Conservation (phyloP, 768 basidiomycete genomes). For the Trametes cubensis region DNA sequence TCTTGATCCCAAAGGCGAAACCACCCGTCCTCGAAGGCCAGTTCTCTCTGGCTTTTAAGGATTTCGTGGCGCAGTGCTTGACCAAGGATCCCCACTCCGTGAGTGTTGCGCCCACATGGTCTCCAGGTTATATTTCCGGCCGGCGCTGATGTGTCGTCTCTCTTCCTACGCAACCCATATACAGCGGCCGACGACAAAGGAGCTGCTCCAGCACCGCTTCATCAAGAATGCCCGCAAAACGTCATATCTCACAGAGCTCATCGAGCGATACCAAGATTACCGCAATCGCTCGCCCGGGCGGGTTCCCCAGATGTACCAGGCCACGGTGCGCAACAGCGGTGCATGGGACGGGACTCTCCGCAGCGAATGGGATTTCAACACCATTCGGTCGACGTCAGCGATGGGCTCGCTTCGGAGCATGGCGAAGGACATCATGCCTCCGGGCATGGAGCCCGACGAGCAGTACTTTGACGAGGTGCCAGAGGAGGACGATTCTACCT, state of each 20-base stretch:
- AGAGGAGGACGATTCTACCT: slow-evolving; percentile 42
- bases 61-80: slow-evolving; percentile 87
- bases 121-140: neutral
- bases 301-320: slow-evolving; percentile 51
- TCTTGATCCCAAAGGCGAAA: slow-evolving; percentile 96
- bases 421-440: slow-evolving; percentile 65
- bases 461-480: slow-evolving; percentile 40
- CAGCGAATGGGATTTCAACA: slow-evolving; percentile 97
- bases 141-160: neutral
- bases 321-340: slow-evolving; percentile 57
- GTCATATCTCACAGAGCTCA: slow-evolving; percentile 81
- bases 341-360: slow-evolving; percentile 82
- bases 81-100: slow-evolving; percentile 89
- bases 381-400: slow-evolving; percentile 67
- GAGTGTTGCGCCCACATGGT: slow-evolving; percentile 31
- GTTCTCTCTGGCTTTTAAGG: slow-evolving; percentile 87
- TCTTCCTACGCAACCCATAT: slow-evolving; percentile 15
- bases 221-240: slow-evolving; percentile 84
- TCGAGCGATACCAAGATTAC: slow-evolving; percentile 84
- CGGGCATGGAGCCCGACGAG: slow-evolving; percentile 53
- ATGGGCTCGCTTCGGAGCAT: slow-evolving; percentile 80
- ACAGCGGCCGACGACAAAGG: slow-evolving; percentile 88
- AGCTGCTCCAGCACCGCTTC: slow-evolving; percentile 93
- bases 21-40: slow-evolving; percentile 87
- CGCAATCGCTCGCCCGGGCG: slow-evolving; percentile 61